These are phyloP conservation scores for Claviceps paspali DNA, from an alignment of 2,329 filamentous ascomycete genomes.

Conservation along the genomic window DNA sequence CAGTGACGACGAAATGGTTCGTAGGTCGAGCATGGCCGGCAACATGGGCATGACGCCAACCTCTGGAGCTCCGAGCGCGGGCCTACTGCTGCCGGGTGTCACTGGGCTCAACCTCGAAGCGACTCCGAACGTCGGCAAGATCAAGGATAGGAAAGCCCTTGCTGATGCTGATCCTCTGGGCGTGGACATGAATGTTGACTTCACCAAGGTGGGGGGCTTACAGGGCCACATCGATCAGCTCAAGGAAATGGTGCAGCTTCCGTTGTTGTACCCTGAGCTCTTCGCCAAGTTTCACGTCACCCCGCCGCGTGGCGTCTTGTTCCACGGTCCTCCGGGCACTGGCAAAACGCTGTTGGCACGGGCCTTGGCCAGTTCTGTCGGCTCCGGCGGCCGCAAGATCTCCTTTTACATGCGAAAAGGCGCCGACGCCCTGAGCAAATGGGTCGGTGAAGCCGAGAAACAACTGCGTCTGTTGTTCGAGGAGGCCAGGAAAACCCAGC, in stretches of 20 bases:
- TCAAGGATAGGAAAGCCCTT: slow-evolving; percentile 82
- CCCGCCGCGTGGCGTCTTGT: slow-evolving; percentile 84
- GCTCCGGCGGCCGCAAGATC: slow-evolving; percentile 79
- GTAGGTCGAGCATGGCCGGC: slow-evolving; percentile 41
- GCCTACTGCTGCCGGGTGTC: slow-evolving; percentile 27
- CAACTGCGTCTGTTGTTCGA: slow-evolving; percentile 89
- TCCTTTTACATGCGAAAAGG: slow-evolving; percentile 99
- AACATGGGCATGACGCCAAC: slow-evolving; percentile 48
- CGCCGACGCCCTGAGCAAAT: slow-evolving; percentile 93
- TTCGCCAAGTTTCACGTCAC: slow-evolving; percentile 87
- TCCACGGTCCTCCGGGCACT: slow-evolving; percentile 92
- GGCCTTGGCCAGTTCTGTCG: slow-evolving; percentile 81
- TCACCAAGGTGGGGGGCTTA: slow-evolving; percentile 84
- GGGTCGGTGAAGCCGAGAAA: slow-evolving; percentile 95
- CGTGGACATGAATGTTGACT: slow-evolving; percentile 82
- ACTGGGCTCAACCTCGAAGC: slow-evolving; percentile 28
- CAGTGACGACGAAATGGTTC: slow-evolving; percentile 79
- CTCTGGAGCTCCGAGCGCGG: slow-evolving; percentile 27
- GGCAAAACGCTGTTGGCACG: slow-evolving; percentile 95
- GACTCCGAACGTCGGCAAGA: slow-evolving; percentile 73
- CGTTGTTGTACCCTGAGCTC: slow-evolving; percentile 85
- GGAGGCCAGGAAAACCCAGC: slow-evolving; percentile 87
- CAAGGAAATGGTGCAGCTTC: slow-evolving; percentile 96
- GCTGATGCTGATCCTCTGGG: slow-evolving; percentile 91
- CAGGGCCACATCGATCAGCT: slow-evolving; percentile 91